These are phyloP conservation scores for Paraphaeosphaeria minitans DNA, from an alignment of 2,329 filamentous ascomycete genomes.

Conservation along the genomic window DNA sequence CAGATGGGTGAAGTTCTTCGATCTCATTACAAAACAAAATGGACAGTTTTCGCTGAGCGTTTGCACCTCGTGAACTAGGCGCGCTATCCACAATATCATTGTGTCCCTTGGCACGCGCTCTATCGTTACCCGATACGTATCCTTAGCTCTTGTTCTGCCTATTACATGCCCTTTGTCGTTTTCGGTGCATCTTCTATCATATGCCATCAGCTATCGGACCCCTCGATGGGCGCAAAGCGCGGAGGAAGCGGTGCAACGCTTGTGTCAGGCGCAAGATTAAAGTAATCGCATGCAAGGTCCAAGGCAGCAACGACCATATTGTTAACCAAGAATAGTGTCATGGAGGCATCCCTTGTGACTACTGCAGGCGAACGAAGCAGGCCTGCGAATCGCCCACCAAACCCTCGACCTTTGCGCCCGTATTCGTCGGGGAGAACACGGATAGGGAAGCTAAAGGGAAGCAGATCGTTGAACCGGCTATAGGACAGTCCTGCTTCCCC, in stretches of 20 bases:
- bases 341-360: conserved; percentile 29
- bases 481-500: not conserved
- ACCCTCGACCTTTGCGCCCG: conserved; percentile 10
- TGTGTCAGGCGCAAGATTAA: conserved; percentile 36
- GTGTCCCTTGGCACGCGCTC: not conserved
- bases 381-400: conserved; percentile 17
- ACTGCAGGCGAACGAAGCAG: conserved; percentile 25
- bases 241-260: conserved; percentile 31
- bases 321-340: conserved; percentile 23
- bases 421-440: conserved; percentile 23
- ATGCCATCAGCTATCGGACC: conserved; percentile 30
- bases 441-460: not conserved
- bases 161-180: not conserved
- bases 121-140: conserved; percentile 17
- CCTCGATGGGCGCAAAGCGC: conserved; percentile 35
- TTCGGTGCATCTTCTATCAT: not conserved
- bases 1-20: not conserved
- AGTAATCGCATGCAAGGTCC: conserved; percentile 13
- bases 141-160: not conserved
- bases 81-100: not conserved
- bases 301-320: not conserved
- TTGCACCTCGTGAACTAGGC: not conserved
- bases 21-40: no score
- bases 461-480: not conserved
- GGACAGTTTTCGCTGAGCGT: not conserved